Percentiles rank a stretch among this genome's conserved stretches.
Conservation (phyloP, 441 rosid genomes). For the Populus tomentosa region DNA sequence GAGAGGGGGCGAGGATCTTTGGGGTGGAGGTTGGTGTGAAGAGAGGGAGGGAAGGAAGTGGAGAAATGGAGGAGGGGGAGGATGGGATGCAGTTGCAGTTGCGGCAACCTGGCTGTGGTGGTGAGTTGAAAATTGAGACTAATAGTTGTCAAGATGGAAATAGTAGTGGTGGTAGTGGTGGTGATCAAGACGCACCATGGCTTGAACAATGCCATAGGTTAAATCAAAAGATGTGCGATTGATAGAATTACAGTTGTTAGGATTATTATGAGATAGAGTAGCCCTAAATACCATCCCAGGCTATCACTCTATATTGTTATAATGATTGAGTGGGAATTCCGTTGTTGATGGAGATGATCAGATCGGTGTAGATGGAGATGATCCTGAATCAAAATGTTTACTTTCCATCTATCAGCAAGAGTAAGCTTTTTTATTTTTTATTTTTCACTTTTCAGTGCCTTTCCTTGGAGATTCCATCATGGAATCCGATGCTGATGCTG, state of each 20-base stretch:
- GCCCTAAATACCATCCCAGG: neutral
- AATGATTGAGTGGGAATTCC: neutral
- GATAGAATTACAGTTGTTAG: neutral
- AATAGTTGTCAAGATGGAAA: slow-evolving; percentile 28
- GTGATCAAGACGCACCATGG: slow-evolving; percentile 38
- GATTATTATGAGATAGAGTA: neutral
- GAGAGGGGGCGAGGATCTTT: slow-evolving; percentile 53
- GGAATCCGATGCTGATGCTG: neutral
- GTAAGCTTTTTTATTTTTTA: too few species aligned
- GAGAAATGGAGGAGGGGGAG: slow-evolving; percentile 8
- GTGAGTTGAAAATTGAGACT: slow-evolving; percentile 38
- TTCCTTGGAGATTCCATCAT: neutral
- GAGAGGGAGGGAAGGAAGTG: slow-evolving; percentile 50
- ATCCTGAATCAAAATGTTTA: neutral
- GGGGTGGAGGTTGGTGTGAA: slow-evolving; percentile 85
- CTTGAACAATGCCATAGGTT: neutral
- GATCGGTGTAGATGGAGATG: neutral
- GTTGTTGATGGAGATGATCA: neutral
- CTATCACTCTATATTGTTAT: neutral
- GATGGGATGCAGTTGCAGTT: slow-evolving; percentile 26
- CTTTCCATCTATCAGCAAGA: neutral
- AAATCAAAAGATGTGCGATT: neutral
- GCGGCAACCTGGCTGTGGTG: slow-evolving; percentile 26
- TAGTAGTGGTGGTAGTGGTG: neutral
- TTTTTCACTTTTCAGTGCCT: neutral